These are phyloP conservation scores for Fusarium nurragi DNA, from an alignment of 2,329 filamentous ascomycete species.

Conservation along the genomic window DNA sequence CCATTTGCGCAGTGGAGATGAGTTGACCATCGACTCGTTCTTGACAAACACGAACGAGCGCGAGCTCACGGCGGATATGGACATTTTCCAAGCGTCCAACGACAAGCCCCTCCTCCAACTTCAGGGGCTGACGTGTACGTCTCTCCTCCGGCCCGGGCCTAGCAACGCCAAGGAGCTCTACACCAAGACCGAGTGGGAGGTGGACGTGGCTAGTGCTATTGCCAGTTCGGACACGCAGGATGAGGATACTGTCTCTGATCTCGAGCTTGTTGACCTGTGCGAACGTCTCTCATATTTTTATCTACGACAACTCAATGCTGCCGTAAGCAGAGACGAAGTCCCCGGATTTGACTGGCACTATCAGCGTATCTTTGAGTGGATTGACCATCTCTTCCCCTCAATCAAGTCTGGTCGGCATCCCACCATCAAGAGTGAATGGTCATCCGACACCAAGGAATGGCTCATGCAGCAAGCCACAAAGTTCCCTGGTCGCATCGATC, in stretches of 20 bases:
- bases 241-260: neutral
- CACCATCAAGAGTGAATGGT: neutral
- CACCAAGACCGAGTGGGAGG: conserved; percentile 3
- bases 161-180: conserved; percentile 4
- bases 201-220: neutral
- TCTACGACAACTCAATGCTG: neutral
- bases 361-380: conserved; percentile 3
- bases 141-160: neutral
- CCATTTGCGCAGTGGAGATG: neutral
- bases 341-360: neutral
- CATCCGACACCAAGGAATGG: neutral
- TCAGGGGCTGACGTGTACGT: conserved; percentile 2
- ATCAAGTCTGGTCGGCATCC: neutral
- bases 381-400: neutral
- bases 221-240: neutral
- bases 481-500: conserved; percentile 1
- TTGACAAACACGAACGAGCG: conserved; percentile 1
- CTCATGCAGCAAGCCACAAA: neutral
- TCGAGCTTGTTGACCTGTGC: conserved; percentile 3
- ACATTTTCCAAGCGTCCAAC: neutral
- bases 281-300: conserved; percentile 9
- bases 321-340: neutral
- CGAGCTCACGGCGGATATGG: conserved; percentile 4
- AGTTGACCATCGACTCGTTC: neutral
- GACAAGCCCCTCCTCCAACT: neutral